Conservation (phyloP, 345 rosid genomes). For the Turnera subulata region DNA sequence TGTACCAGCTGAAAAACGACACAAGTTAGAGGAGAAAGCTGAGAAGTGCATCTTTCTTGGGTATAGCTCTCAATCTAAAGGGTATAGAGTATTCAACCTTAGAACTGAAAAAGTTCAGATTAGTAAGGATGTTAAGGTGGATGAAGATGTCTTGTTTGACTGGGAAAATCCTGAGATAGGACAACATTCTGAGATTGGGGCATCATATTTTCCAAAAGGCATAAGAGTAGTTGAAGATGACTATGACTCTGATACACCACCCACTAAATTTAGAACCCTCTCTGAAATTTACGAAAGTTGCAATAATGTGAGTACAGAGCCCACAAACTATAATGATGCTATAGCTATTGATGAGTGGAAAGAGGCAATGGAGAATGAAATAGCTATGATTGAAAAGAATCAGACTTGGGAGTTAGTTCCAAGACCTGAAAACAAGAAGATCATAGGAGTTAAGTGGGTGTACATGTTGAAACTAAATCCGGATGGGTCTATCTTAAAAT, state of each 20-base stretch:
- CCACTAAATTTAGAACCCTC: neutral
- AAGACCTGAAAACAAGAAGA: neutral
- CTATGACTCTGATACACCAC: neutral
- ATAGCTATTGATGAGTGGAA: neutral
- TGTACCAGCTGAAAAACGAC: neutral
- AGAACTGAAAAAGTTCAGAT: neutral
- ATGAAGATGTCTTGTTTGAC: neutral
- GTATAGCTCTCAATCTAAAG: neutral
- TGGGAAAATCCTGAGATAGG: neutral
- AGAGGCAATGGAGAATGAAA: neutral
- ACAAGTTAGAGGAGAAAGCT: neutral
- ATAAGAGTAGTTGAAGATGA: neutral
- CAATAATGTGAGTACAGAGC: neutral
- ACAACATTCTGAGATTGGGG: neutral
- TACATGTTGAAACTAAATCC: neutral
- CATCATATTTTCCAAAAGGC: neutral
- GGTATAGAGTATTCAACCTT: neutral
- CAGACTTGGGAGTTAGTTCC: neutral
- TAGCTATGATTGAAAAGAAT: neutral
- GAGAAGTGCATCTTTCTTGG: neutral
- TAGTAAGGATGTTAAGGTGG: constrained; percentile 2
- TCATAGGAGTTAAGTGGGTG: neutral
- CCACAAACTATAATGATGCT: neutral
- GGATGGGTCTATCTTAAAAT: neutral
- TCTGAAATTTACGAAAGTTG: neutral